These are phyloP conservation scores for Xanthoconium purpureum DNA, from an alignment of 768 basidiomycete species.

Conservation along the genomic window DNA sequence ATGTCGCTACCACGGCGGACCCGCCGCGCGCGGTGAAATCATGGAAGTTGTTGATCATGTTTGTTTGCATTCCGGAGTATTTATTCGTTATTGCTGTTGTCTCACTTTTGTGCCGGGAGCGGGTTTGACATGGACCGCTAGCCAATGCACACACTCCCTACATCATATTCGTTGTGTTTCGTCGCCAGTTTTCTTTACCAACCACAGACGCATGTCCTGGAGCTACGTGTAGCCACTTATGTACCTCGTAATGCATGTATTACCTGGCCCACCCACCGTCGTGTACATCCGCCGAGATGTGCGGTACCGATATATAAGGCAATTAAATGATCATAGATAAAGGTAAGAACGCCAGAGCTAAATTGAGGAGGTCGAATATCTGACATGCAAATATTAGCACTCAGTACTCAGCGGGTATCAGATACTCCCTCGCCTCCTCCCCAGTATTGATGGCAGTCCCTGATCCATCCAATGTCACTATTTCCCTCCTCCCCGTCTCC, in stretches of 20 bases:
- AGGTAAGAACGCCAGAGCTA: slow-evolving; percentile 1
- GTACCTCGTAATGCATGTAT: slow-evolving; percentile 11
- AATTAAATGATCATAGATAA: not conserved
- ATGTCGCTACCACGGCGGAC: slow-evolving; percentile 16
- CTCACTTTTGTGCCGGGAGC: slow-evolving; percentile 9
- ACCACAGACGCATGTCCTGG: not conserved
- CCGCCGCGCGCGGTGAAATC: slow-evolving; percentile 13
- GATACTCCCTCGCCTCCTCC: slow-evolving; percentile 1
- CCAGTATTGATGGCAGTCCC: slow-evolving; percentile 25
- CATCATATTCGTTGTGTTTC: not conserved
- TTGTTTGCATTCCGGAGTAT: slow-evolving; percentile 13
- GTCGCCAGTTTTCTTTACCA: not conserved
- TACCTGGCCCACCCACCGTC: not conserved
- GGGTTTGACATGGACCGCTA: slow-evolving; percentile 5
- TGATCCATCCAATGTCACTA: slow-evolving; percentile 44
- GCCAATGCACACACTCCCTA: not conserved
- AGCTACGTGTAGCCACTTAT: slow-evolving; percentile 10
- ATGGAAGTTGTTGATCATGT: not conserved
- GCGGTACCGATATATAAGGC: not conserved
- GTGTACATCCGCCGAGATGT: not conserved
- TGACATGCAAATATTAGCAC: slow-evolving; percentile 15
- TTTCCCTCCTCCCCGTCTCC: slow-evolving; percentile 67
- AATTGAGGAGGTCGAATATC: slow-evolving; percentile 1
- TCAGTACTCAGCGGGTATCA: not conserved
- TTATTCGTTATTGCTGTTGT: slow-evolving; percentile 39